phyloP scores from a whole-genome alignment of 208 protist species.

The Borovskyia barvae region DNA sequence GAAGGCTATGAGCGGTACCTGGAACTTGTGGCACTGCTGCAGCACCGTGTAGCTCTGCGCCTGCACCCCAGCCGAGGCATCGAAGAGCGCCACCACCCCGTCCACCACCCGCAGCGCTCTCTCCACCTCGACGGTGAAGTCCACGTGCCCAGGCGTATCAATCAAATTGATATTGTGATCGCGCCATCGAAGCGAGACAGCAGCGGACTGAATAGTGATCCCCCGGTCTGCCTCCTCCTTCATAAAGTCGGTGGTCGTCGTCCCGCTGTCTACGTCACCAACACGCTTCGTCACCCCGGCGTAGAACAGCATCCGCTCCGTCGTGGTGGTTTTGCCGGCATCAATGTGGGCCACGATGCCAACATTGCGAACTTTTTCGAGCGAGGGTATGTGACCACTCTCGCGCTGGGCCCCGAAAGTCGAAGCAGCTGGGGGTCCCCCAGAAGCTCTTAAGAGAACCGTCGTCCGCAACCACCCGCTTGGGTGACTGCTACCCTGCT shows the following conservation, averaged over 20 bases:
- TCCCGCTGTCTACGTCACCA: constrained; percentile 95
- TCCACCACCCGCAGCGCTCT: constrained; percentile 96
- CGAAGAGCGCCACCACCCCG: constrained; percentile 95
- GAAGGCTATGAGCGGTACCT: constrained; percentile 87
- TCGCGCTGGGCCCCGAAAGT: background rate
- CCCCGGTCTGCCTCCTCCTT: constrained; percentile 95
- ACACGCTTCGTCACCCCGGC: constrained; percentile 75
- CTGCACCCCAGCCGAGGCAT: constrained; percentile 95
- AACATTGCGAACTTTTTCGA: constrained; percentile 88
- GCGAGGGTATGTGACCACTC: constrained; percentile 15
- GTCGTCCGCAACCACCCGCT: too few species aligned
- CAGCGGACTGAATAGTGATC: constrained; percentile 96
- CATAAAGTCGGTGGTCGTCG: constrained; percentile 97
- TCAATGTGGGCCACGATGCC: constrained; percentile 96
- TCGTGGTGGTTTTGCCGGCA: constrained; percentile 95
- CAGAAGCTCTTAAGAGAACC: too few species aligned
- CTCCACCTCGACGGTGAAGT: constrained; percentile 98
- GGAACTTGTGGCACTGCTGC: constrained; percentile 82
- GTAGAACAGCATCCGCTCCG: constrained; percentile 95
- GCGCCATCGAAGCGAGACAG: constrained; percentile 90
- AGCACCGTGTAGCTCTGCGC: constrained; percentile 91
- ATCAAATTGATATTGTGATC: constrained; percentile 92
- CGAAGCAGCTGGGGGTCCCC: too few species aligned
- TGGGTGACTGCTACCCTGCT: too few species aligned
- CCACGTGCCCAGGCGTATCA: constrained; percentile 96